Base-by-base conservation (phyloP, 768 basidiomycete species). In the Butyriboletus loyo region DNA sequence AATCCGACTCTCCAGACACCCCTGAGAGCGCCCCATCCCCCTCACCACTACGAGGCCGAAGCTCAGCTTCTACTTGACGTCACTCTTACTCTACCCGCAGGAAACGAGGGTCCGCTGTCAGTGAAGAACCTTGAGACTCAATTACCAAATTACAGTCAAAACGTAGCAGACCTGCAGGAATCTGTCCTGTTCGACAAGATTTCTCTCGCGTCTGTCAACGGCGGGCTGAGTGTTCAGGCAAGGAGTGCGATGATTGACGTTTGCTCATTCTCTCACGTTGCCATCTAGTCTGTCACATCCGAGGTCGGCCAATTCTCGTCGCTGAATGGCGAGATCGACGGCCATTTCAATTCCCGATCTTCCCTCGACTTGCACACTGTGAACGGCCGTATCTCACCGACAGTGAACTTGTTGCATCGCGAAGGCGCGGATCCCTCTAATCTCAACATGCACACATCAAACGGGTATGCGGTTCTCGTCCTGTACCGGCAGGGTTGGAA, bases 71-170 rank as follows among this genome's bases (percentile, higher is more conserved):
- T n/a, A n/a, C 75, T 77, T 35, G 70, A 72, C 7, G 63, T 75
- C 13, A 70, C 63, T 17, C 57, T 77, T 14, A 67, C 63, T 40
- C 62, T 80, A 3, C 80, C 78, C 8, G 62, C 61, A 15, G 60
- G 63, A 7, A 57, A 46, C 5, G 46, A 58, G 14, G 42, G 56
- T 19, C 38, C 67, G 24, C 58, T 72, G 6, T 47, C 57, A 3
- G 71, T 84, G 57, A 73, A 76, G 46, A 61, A 59, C 5, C 71
- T 83, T 25, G 69, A 73, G 51, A 81, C 80, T 4, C 62, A 71
- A 32, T 50, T 80, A 32, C 70, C 68, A 14, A 72, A 73, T 52
- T 77, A 74, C 38, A 48, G 40, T 32, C 75, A 81, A 21, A 52
- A 56, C 11, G 48, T 83, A 4, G 67, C 58, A 15, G 60, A 73